Base-by-base conservation (phyloP, 352 stramenopile species). In the Phytophthora pisi region DNA sequence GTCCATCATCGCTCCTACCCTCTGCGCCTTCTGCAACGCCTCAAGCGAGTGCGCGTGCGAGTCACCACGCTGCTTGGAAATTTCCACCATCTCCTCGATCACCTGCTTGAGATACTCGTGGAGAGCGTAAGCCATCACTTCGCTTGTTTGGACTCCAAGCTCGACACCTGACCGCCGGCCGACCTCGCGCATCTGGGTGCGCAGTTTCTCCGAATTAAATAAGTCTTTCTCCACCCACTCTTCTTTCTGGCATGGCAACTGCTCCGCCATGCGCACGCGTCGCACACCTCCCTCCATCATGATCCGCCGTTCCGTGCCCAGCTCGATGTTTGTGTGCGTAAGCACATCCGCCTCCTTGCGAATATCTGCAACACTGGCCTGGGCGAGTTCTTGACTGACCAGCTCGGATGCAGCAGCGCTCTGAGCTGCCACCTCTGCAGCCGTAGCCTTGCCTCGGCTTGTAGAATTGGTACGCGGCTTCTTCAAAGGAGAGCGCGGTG, bases 91-190 rank as follows among this genome's bases (percentile, higher is more conserved):
- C 61, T 96, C 88, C 58, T 96, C 88, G 1, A 95, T 81, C 5
- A 89, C 79, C 72, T 96, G 88, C 66, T 93, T 95, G 24, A 96
- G 61, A 47, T 96, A 95, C 53, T 94, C 86, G 43, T 93, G 86
- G 30, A 96, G 73, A 16, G 88, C 88, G 31, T 90, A 91, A 9
- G 86, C 75, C 86, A 96, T 95, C 10, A 94, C 77, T n/a, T 96
- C 82, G 28, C 50, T 92, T 7, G 84, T 82, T 30, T 86, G 72
- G 4, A 28, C 36, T 18, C 86, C 88, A n/a, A 91, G 56, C 15
- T 80, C 63, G 5, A 92, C 78, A 2, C 88, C 84, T 18, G 73
- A 64, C 34, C 85, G 81, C 13, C 77, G 71, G n/a, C 67, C 66
- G 24, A 86, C 59, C 13, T 72, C 54, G 15, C 78, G 70, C 79